Conservation (phyloP, 345 rosid genomes). For the Ricinus communis region DNA sequence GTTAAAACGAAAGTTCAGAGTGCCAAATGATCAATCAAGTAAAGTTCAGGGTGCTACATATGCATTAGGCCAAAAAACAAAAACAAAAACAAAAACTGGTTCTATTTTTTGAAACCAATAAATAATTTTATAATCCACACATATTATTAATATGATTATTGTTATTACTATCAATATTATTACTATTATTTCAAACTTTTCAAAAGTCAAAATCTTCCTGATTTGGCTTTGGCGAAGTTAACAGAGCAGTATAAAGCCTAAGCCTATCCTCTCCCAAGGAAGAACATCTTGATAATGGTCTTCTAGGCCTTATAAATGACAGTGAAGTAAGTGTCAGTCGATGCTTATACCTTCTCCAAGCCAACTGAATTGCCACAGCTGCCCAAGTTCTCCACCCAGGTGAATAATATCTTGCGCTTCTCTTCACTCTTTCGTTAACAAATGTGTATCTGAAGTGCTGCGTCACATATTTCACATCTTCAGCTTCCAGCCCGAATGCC, state of each 20-base stretch:
- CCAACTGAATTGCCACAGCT: slow-evolving; percentile 91
- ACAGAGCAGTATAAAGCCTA: slow-evolving; percentile 83
- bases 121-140: too few relatives aligned
- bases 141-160: too few relatives aligned
- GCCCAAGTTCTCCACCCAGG: slow-evolving; percentile 99
- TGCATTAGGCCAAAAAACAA: too few relatives aligned
- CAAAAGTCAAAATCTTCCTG: slow-evolving; percentile 87
- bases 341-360: slow-evolving; percentile 91
- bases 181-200: too few relatives aligned
- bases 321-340: slow-evolving; percentile 74
- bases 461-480: slow-evolving; percentile 86
- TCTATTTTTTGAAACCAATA: too few relatives aligned
- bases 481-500: slow-evolving; percentile 89
- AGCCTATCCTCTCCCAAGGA: slow-evolving; percentile 87
- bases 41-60: too few relatives aligned
- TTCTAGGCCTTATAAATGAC: slow-evolving; percentile 87
- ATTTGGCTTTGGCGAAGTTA: slow-evolving; percentile 96
- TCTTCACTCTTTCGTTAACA: slow-evolving; percentile 81
- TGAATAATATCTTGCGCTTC: slow-evolving; percentile 91
- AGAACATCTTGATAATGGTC: slow-evolving; percentile 80
- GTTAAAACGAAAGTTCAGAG: too few relatives aligned
- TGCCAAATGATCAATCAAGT: too few relatives aligned
- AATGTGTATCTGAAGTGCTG: slow-evolving; percentile 97
- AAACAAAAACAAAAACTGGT: too few relatives aligned
- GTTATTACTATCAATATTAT: too few relatives aligned